These are phyloP conservation scores for Aurantiochytrium sp. DNA, from an alignment of 108 stramenopile species.

Conservation along the genomic window DNA sequence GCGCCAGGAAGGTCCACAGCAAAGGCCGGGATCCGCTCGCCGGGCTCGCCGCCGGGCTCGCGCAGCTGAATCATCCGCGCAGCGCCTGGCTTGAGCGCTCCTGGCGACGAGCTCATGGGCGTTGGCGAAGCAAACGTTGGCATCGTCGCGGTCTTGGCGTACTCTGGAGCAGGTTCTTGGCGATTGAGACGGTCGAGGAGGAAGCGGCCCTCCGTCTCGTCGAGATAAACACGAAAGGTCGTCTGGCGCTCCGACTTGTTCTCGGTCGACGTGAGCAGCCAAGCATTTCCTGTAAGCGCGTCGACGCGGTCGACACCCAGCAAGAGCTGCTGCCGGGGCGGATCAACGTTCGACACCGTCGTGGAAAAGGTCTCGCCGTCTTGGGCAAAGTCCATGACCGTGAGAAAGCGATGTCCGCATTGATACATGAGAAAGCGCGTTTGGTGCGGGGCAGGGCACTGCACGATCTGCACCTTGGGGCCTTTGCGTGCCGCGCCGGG, in stretches of 20 bases:
- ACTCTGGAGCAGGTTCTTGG: background rate
- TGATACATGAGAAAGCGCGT: background rate
- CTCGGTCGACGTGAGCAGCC: background rate
- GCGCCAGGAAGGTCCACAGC: constrained; percentile 8
- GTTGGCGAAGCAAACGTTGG: background rate
- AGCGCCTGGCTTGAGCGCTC: background rate
- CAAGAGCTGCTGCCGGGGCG: background rate
- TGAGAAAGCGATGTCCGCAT: background rate
- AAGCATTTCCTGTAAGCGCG: background rate
- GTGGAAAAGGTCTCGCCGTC: background rate
- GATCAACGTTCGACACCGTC: background rate
- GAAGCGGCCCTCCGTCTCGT: background rate
- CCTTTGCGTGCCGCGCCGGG: background rate
- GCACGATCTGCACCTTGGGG: background rate
- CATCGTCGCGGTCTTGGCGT: background rate
- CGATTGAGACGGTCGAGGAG: background rate
- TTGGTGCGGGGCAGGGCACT: background rate
- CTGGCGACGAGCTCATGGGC: background rate
- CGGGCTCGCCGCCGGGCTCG: background rate
- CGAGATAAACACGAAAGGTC: background rate
- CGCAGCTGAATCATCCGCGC: background rate
- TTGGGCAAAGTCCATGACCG: background rate
- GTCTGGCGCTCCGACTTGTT: background rate
- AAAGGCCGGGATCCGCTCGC: constrained; percentile 8
- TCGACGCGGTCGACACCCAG: background rate